Conservation (phyloP, 805 yeast species). For the Komagataella ulmi region DNA sequence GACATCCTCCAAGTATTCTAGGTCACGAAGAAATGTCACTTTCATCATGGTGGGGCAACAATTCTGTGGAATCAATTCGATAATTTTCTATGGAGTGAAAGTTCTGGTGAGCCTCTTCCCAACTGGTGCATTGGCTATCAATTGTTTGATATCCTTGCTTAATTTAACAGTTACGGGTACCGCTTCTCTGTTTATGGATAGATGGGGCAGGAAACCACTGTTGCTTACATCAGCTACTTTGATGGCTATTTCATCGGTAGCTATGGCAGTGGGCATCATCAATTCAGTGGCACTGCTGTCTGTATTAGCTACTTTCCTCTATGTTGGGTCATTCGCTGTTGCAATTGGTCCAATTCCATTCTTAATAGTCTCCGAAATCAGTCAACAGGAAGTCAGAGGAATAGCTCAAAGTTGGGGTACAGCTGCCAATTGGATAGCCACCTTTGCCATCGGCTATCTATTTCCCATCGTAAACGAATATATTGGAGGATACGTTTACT, state of each 20-base stretch:
- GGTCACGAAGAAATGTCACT: slow-evolving; percentile 53
- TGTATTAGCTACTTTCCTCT: slow-evolving; percentile 51
- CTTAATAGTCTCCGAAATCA: slow-evolving; percentile 75
- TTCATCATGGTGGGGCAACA: slow-evolving; percentile 78
- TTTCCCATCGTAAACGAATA: slow-evolving; percentile 61
- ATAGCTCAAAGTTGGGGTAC: slow-evolving; percentile 91
- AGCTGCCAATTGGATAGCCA: slow-evolving; percentile 81
- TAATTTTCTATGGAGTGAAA: slow-evolving; percentile 86
- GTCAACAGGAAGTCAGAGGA: slow-evolving; percentile 67
- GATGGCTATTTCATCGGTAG: slow-evolving; percentile 54
- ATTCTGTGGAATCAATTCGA: slow-evolving; percentile 84
- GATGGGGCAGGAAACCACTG: slow-evolving; percentile 61
- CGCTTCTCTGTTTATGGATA: slow-evolving; percentile 68
- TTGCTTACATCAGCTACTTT: slow-evolving; percentile 49
- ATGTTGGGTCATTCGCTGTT: slow-evolving; percentile 76
- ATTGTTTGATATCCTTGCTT: slow-evolving; percentile 61
- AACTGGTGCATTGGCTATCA: slow-evolving; percentile 52
- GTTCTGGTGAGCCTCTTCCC: slow-evolving; percentile 68
- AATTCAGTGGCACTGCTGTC: slow-evolving; percentile 31
- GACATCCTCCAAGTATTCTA: slow-evolving; percentile 32
- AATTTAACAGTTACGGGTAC: slow-evolving; percentile 64
- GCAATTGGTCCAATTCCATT: slow-evolving; percentile 97
- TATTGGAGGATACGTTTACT: slow-evolving; percentile 72
- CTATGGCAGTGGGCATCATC: slow-evolving; percentile 57
- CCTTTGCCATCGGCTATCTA: slow-evolving; percentile 65